Percentiles rank a stretch among this genome's conserved stretches.
Conservation (phyloP, 1,284 basidiomycete species). For the Trametes versicolor region DNA sequence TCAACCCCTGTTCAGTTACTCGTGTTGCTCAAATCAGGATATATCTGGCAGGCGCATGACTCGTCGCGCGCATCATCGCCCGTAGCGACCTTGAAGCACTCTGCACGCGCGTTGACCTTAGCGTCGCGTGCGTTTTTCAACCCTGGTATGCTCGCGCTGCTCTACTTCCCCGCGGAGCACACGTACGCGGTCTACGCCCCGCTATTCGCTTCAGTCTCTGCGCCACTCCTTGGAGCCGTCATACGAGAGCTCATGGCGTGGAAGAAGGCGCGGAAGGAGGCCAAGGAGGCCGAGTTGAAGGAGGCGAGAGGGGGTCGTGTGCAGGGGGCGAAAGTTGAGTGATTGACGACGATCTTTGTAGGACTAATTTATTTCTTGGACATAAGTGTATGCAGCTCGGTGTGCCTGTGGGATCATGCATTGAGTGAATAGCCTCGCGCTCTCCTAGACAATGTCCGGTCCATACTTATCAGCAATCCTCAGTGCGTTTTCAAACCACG, state of each 20-base stretch:
- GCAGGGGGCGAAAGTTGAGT: constrained; percentile 6
- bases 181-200: constrained; percentile 96
- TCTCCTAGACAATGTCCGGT: no score
- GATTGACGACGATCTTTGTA: background rate
- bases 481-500: no score
- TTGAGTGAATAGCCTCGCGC: no score
- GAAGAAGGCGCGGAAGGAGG: constrained; percentile 46
- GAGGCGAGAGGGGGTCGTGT: background rate
- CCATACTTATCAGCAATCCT: no score
- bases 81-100: constrained; percentile 63
- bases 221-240: constrained; percentile 82
- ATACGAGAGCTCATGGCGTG: constrained; percentile 75
- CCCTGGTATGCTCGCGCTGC: constrained; percentile 92
- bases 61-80: constrained; percentile 54
- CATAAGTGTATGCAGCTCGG: background rate
- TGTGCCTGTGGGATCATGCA: no score
- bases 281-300: background rate
- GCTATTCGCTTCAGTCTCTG: constrained; percentile 87
- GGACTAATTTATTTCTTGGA: background rate
- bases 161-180: constrained; percentile 98
- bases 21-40: no score
- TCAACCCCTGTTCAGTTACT: no score
- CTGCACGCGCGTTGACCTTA: constrained; percentile 72
- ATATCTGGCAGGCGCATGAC: constrained; percentile 63
- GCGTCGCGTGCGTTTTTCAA: constrained; percentile 96